A percentile compares a stretch with the other conserved stretches of the same genome.
These are phyloP conservation scores for Fusarium udum DNA, from an alignment of 2,329 filamentous ascomycete species.

Conservation along the genomic window DNA sequence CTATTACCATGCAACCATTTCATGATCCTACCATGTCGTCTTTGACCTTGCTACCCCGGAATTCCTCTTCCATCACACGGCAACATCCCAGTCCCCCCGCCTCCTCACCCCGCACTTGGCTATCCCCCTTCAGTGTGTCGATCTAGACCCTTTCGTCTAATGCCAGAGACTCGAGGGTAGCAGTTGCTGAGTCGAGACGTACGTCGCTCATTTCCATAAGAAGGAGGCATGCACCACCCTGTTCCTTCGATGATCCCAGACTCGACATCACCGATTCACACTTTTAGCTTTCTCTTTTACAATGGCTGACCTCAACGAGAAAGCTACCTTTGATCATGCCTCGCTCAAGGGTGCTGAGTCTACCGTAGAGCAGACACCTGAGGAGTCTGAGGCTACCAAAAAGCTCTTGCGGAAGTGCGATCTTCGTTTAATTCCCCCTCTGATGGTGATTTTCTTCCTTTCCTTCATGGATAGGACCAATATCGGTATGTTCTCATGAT, in stretches of 20 bases:
- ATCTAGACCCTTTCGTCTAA: not conserved
- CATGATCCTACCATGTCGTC: too few species aligned
- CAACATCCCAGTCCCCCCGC: not conserved
- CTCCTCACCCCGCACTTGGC: not conserved
- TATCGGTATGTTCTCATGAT: slow-evolving; percentile 10
- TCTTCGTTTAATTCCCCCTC: slow-evolving; percentile 68
- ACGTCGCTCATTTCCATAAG: not conserved
- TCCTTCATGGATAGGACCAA: slow-evolving; percentile 44
- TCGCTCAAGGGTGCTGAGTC: not conserved
- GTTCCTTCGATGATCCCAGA: not conserved
- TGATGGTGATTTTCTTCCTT: slow-evolving; percentile 38
- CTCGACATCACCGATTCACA: not conserved
- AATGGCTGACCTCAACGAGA: not conserved
- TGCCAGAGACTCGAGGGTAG: not conserved
- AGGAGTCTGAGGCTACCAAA: not conserved
- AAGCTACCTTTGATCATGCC: not conserved
- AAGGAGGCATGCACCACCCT: not conserved
- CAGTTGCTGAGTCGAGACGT: rapidly evolving
- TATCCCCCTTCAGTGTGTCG: too few species aligned
- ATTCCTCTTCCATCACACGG: not conserved
- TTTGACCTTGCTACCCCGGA: not conserved
- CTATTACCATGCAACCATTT: not conserved
- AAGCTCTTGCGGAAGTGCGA: slow-evolving; percentile 68
- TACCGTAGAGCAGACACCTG: not conserved
- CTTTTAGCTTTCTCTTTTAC: not conserved